phyloP scores from a whole-genome alignment of 352 stramenopile species.

The Globisporangium mamillatum region DNA sequence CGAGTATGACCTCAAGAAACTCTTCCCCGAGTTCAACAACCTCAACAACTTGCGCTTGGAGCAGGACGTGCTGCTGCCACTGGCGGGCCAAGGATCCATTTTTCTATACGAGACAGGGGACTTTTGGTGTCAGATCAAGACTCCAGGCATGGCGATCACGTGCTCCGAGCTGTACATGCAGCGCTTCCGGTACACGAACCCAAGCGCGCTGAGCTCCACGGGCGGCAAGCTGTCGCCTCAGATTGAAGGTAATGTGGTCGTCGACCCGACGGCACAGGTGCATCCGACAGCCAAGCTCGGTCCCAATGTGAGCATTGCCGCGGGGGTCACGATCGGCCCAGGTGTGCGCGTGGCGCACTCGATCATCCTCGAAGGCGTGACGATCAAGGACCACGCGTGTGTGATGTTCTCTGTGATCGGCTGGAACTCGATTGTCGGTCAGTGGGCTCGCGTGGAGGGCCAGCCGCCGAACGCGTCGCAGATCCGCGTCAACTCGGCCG shows the following conservation, averaged over 20 bases:
- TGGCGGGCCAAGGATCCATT: conserved; percentile 70
- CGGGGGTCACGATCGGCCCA: conserved; percentile 77
- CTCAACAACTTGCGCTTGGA: conserved; percentile 81
- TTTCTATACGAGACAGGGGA: conserved; percentile 83
- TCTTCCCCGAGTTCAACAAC: conserved; percentile 87
- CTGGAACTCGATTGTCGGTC: conserved; percentile 87
- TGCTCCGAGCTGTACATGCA: conserved; percentile 91
- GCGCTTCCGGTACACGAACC: conserved; percentile 87
- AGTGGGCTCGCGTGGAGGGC: conserved; percentile 84
- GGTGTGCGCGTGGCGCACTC: conserved; percentile 83
- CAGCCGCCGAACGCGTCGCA: conserved; percentile 78
- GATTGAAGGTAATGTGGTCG: conserved; percentile 87
- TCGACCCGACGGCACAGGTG: conserved; percentile 74
- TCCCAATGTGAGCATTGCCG: conserved; percentile 84
- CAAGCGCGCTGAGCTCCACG: conserved; percentile 71
- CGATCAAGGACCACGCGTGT: conserved; percentile 86
- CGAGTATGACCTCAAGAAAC: conserved; percentile 80
- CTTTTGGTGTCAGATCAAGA: conserved; percentile 92
- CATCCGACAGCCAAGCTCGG: conserved; percentile 85
- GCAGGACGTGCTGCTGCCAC: conserved; percentile 80
- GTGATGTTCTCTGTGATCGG: conserved; percentile 86
- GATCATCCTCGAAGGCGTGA: conserved; percentile 87
- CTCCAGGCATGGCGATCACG: conserved; percentile 85
- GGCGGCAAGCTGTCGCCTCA: conserved; percentile 81
- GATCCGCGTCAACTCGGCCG: conserved; percentile 62